These are phyloP conservation scores for Ascochyta fabae DNA, from an alignment of 2,329 filamentous ascomycete genomes.

Conservation along the genomic window DNA sequence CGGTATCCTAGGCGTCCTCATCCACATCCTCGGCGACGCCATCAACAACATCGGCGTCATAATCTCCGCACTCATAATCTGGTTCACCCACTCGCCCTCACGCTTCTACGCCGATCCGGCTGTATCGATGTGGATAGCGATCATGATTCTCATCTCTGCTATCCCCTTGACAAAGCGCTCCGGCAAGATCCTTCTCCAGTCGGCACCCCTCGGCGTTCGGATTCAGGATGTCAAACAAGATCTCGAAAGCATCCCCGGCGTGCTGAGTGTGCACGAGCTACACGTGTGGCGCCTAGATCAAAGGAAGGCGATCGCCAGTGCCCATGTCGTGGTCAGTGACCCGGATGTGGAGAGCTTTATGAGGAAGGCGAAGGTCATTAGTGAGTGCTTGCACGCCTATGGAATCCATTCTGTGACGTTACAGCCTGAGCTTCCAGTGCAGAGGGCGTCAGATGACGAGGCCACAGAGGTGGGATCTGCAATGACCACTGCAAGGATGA, in stretches of 20 bases:
- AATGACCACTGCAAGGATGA: conserved; percentile 28
- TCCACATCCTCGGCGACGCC: conserved; percentile 75
- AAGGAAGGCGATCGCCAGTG: conserved; percentile 71
- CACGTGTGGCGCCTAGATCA: conserved; percentile 79
- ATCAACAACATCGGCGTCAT: conserved; percentile 81
- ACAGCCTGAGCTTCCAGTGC: conserved; percentile 64
- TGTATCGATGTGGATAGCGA: conserved; percentile 70
- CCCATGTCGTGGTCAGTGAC: conserved; percentile 69
- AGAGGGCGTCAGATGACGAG: background rate
- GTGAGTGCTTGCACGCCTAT: conserved; percentile 74
- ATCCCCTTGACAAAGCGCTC: conserved; percentile 67
- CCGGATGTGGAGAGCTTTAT: conserved; percentile 65
- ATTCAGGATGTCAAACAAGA: conserved; percentile 71
- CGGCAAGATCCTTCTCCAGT: conserved; percentile 72
- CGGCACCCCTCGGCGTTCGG: conserved; percentile 66
- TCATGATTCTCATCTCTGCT: conserved; percentile 74
- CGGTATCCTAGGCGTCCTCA: conserved; percentile 73
- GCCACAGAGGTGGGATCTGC: conserved; percentile 3
- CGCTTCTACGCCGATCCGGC: conserved; percentile 76
- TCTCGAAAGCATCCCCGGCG: conserved; percentile 70
- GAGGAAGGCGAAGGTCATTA: conserved; percentile 65
- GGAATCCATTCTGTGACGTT: conserved; percentile 75
- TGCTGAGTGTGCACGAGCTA: conserved; percentile 72
- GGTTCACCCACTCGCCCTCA: conserved; percentile 63
- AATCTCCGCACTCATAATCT: conserved; percentile 71